Evolutionary conservation across 2,329 filamentous ascomycete species (phyloP), one percentile per base, ranked within the genome.

Genomic region (Xylaria sp.): DNA sequence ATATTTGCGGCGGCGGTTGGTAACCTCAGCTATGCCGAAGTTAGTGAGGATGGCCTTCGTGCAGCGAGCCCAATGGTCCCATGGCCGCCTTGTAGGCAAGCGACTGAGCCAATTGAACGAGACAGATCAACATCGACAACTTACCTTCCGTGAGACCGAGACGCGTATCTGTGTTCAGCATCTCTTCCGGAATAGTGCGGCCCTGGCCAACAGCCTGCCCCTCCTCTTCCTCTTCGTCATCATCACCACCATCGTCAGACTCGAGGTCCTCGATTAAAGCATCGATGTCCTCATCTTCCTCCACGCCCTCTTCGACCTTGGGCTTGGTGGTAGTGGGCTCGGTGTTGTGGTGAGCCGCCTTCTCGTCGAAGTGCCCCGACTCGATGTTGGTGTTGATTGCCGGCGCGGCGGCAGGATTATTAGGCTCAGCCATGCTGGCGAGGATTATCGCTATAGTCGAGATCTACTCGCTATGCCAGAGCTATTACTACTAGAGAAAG

Each of bases 221-320:
- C 54, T 86, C 82, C 50, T 86, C 83, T 59, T 86, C 89, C 67
- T 91, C 89, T 51, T 89, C 89, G 34, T 91, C 89, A 31, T 90
- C 89, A 31, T 90, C 85, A 63, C 87, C 86, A 74, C 91, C 92
- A 81, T 96, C 93, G 76, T 93, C 86, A 51, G 91, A 94, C 83
- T 96, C 92, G 74, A 97, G 90, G 77, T 96, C 93, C 80, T 94
- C 92, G 74, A 97, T 97, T 77, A 97, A 86, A 77, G 90, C 89
- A 78, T 97, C 92, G 74, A 97, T 94, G 80, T 95, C 91, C 83
- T 94, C 92, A 76, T 94, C 91, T 55, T 92, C 91, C 25, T 94
- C 91, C 58, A 91, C 90, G 48, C 90, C 90, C 37, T 87, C 87
- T 52, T 81, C 83, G 25, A 77, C 79, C 77, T 83, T 84, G 69